phyloP scores from a whole-genome alignment of 163 green algal genomes.

The Chlamydomonas reinhardtii region DNA sequence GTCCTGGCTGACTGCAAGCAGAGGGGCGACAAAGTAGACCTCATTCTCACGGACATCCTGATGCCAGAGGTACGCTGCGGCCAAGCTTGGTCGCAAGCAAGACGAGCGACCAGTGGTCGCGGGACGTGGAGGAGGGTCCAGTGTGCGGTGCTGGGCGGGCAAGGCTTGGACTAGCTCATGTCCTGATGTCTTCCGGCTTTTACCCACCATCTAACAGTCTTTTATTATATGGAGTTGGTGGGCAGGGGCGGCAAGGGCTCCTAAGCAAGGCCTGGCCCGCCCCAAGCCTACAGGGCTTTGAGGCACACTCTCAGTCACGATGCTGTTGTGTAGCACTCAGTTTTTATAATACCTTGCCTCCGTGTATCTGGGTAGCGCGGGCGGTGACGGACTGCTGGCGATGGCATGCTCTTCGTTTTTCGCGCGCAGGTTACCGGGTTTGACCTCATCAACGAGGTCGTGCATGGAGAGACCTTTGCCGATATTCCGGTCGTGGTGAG shows the following conservation, averaged over 20 bases:
- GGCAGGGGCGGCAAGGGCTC: too few species aligned
- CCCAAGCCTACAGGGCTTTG: too few species aligned
- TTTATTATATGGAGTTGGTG: background rate
- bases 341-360: background rate
- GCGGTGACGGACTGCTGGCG: too few species aligned
- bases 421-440: conserved; percentile 43
- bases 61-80: conserved; percentile 54
- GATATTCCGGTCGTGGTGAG: conserved; percentile 50
- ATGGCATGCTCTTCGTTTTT: background rate
- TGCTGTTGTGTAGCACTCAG: too few species aligned
- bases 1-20: background rate
- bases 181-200: background rate
- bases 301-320: too few species aligned
- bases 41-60: conserved; percentile 50
- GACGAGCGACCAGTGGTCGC: background rate
- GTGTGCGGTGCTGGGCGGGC: background rate
- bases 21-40: conserved; percentile 13
- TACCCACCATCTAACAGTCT: background rate
- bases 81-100: too few species aligned
- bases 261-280: too few species aligned
- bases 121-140: background rate
- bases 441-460: conserved; percentile 52
- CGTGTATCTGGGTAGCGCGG: background rate
- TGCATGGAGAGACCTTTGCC: conserved; percentile 30
- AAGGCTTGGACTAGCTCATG: background rate